Evolutionary conservation across 306 rosid genomes (phyloP).

Genomic region (Astragalus glycyphyllos): DNA sequence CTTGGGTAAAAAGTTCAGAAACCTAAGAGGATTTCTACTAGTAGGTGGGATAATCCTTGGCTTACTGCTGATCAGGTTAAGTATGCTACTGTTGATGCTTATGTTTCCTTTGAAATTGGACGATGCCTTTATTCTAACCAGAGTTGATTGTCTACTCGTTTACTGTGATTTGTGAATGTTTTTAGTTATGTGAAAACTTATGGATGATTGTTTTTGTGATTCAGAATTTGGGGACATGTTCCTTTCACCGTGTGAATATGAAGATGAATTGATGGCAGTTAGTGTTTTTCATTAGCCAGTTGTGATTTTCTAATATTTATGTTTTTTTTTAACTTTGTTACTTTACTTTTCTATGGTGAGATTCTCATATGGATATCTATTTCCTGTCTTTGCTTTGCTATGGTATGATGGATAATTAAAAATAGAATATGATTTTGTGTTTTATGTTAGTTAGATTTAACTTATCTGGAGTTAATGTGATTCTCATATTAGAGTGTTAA

Average conservation of each 20-base stretch:
- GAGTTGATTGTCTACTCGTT: neutral
- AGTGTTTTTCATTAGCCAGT: neutral
- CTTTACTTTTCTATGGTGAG: neutral
- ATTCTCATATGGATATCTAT: no score
- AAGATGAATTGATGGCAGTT: neutral
- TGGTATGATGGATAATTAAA: neutral
- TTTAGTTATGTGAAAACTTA: neutral
- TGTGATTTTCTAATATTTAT: no score
- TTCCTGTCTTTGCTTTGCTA: neutral
- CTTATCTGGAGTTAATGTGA: no score
- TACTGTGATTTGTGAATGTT: no score
- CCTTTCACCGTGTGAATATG: neutral
- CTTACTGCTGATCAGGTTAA: slow-evolving; percentile 40
- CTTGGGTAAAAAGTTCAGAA: slow-evolving; percentile 34
- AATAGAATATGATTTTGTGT: neutral
- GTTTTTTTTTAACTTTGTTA: neutral
- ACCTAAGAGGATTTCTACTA: slow-evolving; percentile 8
- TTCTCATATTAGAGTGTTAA: no score
- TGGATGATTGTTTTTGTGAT: no score
- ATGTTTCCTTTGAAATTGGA: slow-evolving; percentile 12
- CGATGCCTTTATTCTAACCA: slow-evolving; percentile 1
- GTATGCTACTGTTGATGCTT: slow-evolving; percentile 29
- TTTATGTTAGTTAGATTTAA: no score
- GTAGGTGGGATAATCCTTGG: slow-evolving; percentile 41
- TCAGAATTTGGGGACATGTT: neutral